Percentiles rank a stretch among this genome's conserved stretches.
These are phyloP conservation scores for Fragilariopsis cylindrus DNA, from an alignment of 108 stramenopile species.

Conservation along the genomic window DNA sequence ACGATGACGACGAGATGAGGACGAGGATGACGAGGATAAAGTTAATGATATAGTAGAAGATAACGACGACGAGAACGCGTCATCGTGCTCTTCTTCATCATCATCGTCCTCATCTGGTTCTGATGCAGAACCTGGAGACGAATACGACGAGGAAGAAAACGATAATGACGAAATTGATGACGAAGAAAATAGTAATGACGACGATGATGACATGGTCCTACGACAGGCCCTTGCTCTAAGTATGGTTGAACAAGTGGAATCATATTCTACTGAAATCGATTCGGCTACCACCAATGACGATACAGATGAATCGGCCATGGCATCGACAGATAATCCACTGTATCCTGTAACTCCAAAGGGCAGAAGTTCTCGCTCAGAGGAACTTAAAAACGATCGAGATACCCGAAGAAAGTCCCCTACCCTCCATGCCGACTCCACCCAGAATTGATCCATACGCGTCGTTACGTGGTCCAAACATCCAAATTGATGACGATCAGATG, in stretches of 20 bases:
- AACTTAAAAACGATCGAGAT: background rate
- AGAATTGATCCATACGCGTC: conserved; percentile 26
- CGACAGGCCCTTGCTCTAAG: conserved; percentile 47
- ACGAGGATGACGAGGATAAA: conserved; percentile 1
- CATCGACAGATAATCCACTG: background rate
- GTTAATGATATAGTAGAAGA: conserved; percentile 12
- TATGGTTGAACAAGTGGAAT: conserved; percentile 17
- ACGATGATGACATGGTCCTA: conserved; percentile 38
- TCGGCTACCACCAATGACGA: conserved; percentile 8
- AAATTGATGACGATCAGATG: conserved; percentile 21
- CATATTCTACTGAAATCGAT: conserved; percentile 9
- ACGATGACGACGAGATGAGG: conserved; percentile 18
- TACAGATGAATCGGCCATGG: background rate
- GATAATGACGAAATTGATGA: conserved; percentile 29
- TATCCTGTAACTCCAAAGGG: conserved; percentile 19
- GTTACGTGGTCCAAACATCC: background rate
- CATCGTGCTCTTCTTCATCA: conserved; percentile 42
- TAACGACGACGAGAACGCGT: conserved; percentile 10
- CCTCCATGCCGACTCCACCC: conserved; percentile 39
- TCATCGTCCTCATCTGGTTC: conserved; percentile 34
- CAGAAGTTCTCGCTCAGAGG: conserved; percentile 1
- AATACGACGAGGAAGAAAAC: conserved; percentile 27
- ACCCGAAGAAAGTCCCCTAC: conserved; percentile 36
- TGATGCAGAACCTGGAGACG: conserved; percentile 24
- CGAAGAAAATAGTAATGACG: conserved; percentile 30